Base-by-base conservation (phyloP, 257 asterid genomes). In the Verbena officinalis region DNA sequence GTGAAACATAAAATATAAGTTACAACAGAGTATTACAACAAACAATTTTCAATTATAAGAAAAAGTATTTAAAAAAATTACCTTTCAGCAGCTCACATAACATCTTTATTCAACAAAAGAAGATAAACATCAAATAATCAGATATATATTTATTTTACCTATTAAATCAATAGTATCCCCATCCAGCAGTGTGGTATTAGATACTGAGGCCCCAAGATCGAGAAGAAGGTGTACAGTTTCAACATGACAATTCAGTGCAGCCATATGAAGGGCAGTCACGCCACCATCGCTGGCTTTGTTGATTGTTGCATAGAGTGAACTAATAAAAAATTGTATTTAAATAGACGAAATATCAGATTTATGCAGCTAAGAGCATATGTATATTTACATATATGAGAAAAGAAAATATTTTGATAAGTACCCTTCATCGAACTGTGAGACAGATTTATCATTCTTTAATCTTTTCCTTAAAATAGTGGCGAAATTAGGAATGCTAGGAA, bases 231-330 rank as follows among this genome's bases (percentile, higher is more conserved):
- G 96, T 66, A 90, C 87, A 0, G 92, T 72, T 72, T 87, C 96
- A 57, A 59, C 77, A 61, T 90, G 96, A 36, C 97, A 96, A 38
- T 90, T 90, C 58, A 90, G 64, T 8, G 96, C 88, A 70, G 97
- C 88, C 97, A 87, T 90, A 75, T 90, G 97, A 72, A 90, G 92
- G 71, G 97, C 92, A 20, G 95, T 87, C 50, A 90, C 80, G 27
- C 97, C 95, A 43, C 97, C 97, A 76, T 87, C 97, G 53, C 95
- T 95, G 31, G 95, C 82, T 74, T 82, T 82, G 51, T 85, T 85
- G 80, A 90, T 73, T 24, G 85, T 82, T 71, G 76, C 83, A 62
- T 48, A 53, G 31, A 90, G 90, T 44, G 80, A 82, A 76, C 97
- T 90, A 59, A 31, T 7, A 23, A 44, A 62, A 53, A 17, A 36